phyloP scores from a whole-genome alignment of 192 early-diverging fungal genomes.

The Umbelopsis sp. region DNA sequence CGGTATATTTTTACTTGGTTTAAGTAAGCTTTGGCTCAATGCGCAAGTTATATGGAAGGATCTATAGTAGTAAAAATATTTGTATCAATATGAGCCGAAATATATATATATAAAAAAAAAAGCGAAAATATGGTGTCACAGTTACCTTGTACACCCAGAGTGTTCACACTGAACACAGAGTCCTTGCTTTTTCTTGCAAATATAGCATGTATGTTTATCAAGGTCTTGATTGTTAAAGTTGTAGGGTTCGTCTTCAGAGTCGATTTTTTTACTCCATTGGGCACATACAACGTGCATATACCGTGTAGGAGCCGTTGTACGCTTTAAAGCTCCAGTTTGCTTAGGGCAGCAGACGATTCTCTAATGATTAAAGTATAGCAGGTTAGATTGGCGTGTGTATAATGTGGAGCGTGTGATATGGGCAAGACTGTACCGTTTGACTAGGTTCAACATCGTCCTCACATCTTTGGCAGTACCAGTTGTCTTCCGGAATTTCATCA shows the following conservation, averaged over 20 bases:
- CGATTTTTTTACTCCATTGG: slow-evolving; percentile 38
- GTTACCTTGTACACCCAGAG: slow-evolving; percentile 4
- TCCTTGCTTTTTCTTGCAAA: slow-evolving; percentile 29
- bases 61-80: not conserved
- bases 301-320: slow-evolving; percentile 40
- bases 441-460: slow-evolving; percentile 39
- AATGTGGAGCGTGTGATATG: too few species aligned
- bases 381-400: not conserved
- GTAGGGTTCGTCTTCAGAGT: slow-evolving; percentile 38
- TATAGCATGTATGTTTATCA: slow-evolving; percentile 24
- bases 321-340: slow-evolving; percentile 45
- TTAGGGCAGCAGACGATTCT: slow-evolving; percentile 48
- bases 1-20: slow-evolving; percentile 18
- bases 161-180: slow-evolving; percentile 29
- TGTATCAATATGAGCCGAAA: not conserved
- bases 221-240: slow-evolving; percentile 28
- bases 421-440: slow-evolving; percentile 37
- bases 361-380: slow-evolving; percentile 27
- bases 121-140: not conserved
- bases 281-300: slow-evolving; percentile 58
- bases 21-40: slow-evolving; percentile 25
- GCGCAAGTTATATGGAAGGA: slow-evolving; percentile 40
- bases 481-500: slow-evolving; percentile 42
- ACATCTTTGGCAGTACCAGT: slow-evolving; percentile 57
- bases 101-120: not conserved